Percentiles rank a stretch among this genome's conserved stretches.
Conservation (phyloP, 2,329 filamentous ascomycete species). For the Phialophora chinensis region DNA sequence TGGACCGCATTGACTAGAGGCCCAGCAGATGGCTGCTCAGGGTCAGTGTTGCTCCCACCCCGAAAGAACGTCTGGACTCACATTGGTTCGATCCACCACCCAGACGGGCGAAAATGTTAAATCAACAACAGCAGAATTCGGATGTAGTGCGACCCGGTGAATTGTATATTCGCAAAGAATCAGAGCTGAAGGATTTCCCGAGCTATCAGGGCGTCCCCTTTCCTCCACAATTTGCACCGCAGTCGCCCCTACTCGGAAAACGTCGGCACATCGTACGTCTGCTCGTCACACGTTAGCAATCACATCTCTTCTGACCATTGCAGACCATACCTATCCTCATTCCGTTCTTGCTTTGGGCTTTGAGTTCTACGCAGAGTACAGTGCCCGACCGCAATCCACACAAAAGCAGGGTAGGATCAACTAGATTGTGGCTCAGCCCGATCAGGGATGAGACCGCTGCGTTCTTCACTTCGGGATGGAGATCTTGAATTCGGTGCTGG, state of each 20-base stretch:
- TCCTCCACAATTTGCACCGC: slow-evolving; percentile 25
- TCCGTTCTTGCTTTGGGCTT: slow-evolving; percentile 31
- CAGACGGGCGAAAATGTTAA: slow-evolving; percentile 29
- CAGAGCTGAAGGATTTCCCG: slow-evolving; percentile 26
- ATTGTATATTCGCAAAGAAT: slow-evolving; percentile 29
- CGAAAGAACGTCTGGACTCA: slow-evolving; percentile 13
- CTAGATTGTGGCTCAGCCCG: slow-evolving; percentile 30
- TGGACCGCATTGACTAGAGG: slow-evolving; percentile 44
- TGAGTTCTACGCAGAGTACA: slow-evolving; percentile 48
- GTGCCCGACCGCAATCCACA: slow-evolving; percentile 56
- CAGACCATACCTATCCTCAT: slow-evolving; percentile 10
- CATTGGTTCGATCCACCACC: slow-evolving; percentile 30
- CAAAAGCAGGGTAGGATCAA: slow-evolving; percentile 41
- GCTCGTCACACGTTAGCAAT: slow-evolving; percentile 32
- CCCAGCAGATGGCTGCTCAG: slow-evolving; percentile 22
- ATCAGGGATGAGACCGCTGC: slow-evolving; percentile 46
- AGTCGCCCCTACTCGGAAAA: slow-evolving; percentile 30
- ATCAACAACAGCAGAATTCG: slow-evolving; percentile 24
- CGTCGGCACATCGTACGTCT: slow-evolving; percentile 32
- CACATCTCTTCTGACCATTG: slow-evolving; percentile 17
- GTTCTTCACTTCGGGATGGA: slow-evolving; percentile 44
- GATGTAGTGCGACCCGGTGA: slow-evolving; percentile 32
- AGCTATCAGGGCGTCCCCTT: not conserved
- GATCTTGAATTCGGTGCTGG: slow-evolving; percentile 17
- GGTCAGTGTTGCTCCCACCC: slow-evolving; percentile 11